Evolutionary conservation across 2,329 filamentous ascomycete species (phyloP).

Genomic region (Bertia moriformis): DNA sequence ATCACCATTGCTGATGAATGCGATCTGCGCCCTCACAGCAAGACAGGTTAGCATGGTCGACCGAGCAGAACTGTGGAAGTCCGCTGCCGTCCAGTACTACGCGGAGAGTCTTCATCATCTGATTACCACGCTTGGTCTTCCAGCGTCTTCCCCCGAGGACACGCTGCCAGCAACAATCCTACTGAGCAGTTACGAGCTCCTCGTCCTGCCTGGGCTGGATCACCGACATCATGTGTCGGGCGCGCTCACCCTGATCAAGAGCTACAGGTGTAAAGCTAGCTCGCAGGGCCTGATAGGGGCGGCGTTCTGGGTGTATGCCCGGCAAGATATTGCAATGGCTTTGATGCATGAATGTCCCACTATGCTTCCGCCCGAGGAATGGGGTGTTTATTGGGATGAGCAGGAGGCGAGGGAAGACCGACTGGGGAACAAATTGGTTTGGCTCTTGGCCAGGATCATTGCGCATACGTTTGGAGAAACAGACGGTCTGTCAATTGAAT

Average conservation of each 20-base stretch:
- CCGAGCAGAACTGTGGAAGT: constrained; percentile 10
- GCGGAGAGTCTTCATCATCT: constrained; percentile 13
- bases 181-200: constrained; percentile 15
- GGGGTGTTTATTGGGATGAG: constrained; percentile 12
- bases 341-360: constrained; percentile 13
- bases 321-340: constrained; percentile 11
- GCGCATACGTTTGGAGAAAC: neutral
- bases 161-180: constrained; percentile 16
- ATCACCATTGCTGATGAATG: constrained; percentile 15
- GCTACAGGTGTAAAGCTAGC: constrained; percentile 11
- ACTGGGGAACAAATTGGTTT: constrained; percentile 2
- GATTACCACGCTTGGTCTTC: constrained; percentile 9
- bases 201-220: constrained; percentile 11
- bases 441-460: neutral
- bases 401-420: constrained; percentile 13
- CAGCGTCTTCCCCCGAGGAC: constrained; percentile 8
- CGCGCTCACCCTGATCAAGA: constrained; percentile 13
- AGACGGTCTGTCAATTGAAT: too few species aligned
- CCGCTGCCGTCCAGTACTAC: constrained; percentile 12
- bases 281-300: constrained; percentile 10
- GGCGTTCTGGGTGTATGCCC: constrained; percentile 16
- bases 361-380: constrained; percentile 12
- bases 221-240: constrained; percentile 13
- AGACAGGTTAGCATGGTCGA: constrained; percentile 14
- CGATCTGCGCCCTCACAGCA: constrained; percentile 16